phyloP scores from a whole-genome alignment of 2,329 filamentous ascomycete genomes.

The Pseudogymnoascus sp. region DNA sequence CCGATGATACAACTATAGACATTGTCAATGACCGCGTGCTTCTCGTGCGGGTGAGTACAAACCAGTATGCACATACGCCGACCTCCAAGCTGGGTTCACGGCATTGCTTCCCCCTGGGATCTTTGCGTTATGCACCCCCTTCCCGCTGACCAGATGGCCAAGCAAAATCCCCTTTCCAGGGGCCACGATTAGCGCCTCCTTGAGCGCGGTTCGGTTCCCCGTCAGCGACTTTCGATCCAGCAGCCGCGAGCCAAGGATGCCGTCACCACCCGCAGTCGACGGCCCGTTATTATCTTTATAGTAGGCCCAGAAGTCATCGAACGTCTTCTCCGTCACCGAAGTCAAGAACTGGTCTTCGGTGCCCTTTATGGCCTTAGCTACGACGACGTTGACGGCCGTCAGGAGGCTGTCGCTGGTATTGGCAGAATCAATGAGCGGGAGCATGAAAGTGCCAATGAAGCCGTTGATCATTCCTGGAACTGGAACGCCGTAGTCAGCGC shows the following conservation, averaged over 20 bases:
- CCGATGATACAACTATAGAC: conserved; percentile 9
- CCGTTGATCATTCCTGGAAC: conserved; percentile 24
- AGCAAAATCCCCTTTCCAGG: conserved; percentile 27
- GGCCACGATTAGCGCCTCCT: conserved; percentile 33
- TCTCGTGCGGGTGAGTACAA: conserved; percentile 19
- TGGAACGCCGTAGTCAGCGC: conserved; percentile 24
- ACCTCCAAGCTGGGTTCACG: conserved; percentile 46
- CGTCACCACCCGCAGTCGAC: conserved; percentile 34
- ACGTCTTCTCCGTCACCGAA: conserved; percentile 10
- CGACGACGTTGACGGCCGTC: conserved; percentile 29
- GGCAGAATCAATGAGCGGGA: conserved; percentile 27
- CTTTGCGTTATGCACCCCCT: conserved; percentile 37
- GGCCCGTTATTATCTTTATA: conserved; percentile 28
- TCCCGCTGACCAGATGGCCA: conserved; percentile 37
- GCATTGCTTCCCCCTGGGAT: conserved; percentile 40
- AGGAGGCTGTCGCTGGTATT: conserved; percentile 28
- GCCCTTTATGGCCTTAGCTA: conserved; percentile 33
- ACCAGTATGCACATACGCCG: conserved; percentile 36
- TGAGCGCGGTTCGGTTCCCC: conserved; percentile 29
- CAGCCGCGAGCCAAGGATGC: conserved; percentile 38
- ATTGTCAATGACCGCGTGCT: not conserved
- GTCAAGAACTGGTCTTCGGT: conserved; percentile 21
- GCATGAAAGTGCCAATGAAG: conserved; percentile 28
- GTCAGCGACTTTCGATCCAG: conserved; percentile 34
- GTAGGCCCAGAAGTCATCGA: conserved; percentile 19